Percentiles rank a stretch among this genome's conserved stretches.
Conservation (phyloP, 805 yeast species). For the Saccharomycopsis sp. region DNA sequence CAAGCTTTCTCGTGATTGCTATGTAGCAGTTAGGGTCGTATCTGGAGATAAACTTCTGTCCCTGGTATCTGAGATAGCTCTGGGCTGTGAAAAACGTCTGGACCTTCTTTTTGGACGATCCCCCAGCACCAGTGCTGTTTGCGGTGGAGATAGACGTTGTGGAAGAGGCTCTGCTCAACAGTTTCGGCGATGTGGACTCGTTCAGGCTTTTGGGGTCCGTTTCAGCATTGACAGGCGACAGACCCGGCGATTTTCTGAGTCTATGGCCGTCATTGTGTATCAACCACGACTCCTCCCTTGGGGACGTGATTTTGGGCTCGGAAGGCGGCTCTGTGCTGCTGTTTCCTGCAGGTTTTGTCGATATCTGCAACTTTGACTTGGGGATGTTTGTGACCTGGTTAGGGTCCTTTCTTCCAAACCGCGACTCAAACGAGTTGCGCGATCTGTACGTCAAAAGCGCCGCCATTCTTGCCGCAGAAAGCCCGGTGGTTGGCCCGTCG, state of each 20-base stretch:
- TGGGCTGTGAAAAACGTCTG: conserved; percentile 87
- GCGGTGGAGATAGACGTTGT: conserved; percentile 28
- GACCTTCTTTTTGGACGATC: conserved; percentile 26
- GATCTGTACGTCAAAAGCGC: conserved; percentile 91
- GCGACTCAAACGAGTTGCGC: conserved; percentile 81
- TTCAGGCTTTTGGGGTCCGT: conserved; percentile 9
- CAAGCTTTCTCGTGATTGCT: conserved; percentile 85
- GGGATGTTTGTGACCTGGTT: conserved; percentile 28
- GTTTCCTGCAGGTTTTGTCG: neutral
- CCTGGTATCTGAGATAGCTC: conserved; percentile 90
- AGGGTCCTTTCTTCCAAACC: conserved; percentile 83
- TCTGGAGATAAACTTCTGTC: conserved; percentile 78
- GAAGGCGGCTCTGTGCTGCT: conserved; percentile 6
- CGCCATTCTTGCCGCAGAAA: conserved; percentile 96
- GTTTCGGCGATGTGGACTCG: conserved; percentile 4
- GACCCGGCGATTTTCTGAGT: conserved; percentile 23
- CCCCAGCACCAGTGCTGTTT: conserved; percentile 23
- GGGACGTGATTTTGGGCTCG: conserved; percentile 35
- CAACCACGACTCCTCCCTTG: conserved; percentile 69
- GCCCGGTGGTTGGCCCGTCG: conserved; percentile 80
- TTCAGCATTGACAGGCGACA: conserved; percentile 6
- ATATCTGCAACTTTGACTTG: conserved; percentile 9
- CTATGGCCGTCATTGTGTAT: conserved; percentile 82
- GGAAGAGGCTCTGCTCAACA: conserved; percentile 10
- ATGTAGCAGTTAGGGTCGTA: conserved; percentile 97